phyloP scores from a whole-genome alignment of 805 yeast species.

The Zygotorulaspora florentina region DNA sequence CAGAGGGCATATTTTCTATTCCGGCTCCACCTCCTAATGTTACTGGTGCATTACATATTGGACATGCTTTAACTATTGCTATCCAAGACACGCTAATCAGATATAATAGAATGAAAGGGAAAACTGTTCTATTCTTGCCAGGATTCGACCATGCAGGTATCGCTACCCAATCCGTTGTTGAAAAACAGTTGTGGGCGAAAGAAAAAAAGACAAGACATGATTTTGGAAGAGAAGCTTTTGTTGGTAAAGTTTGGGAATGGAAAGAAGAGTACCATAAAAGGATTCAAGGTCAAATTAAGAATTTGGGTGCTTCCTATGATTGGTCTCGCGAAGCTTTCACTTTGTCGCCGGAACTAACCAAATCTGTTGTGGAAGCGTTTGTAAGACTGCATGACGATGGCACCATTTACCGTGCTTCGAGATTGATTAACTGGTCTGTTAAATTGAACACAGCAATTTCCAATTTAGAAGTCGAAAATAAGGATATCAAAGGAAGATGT shows the following conservation, averaged over 20 bases:
- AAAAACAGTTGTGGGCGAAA: slow-evolving; percentile 87
- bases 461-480: slow-evolving; percentile 93
- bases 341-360: slow-evolving; percentile 68
- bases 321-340: slow-evolving; percentile 96
- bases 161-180: slow-evolving; percentile 97
- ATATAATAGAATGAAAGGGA: slow-evolving; percentile 95
- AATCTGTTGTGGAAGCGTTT: slow-evolving; percentile 86
- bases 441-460: slow-evolving; percentile 92
- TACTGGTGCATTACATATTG: slow-evolving; percentile 97
- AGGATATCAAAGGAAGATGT: slow-evolving; percentile 80
- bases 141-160: slow-evolving; percentile 99
- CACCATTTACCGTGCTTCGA: slow-evolving; percentile 85
- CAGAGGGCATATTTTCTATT: slow-evolving; percentile 81
- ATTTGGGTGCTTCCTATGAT: slow-evolving; percentile 94
- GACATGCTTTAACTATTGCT: slow-evolving; percentile 93
- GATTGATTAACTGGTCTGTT: slow-evolving; percentile 96
- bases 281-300: slow-evolving; percentile 78
- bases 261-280: slow-evolving; percentile 86
- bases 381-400: slow-evolving; percentile 92
- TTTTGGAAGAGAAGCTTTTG: slow-evolving; percentile 85
- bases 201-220: slow-evolving; percentile 91
- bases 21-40: slow-evolving; percentile 99
- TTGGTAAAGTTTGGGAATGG: slow-evolving; percentile 96
- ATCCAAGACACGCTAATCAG: slow-evolving; percentile 92
- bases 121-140: slow-evolving; percentile 86